Base-by-base conservation (phyloP, 2,329 filamentous ascomycete species). In the Fusarium pseudoanthophilum region DNA sequence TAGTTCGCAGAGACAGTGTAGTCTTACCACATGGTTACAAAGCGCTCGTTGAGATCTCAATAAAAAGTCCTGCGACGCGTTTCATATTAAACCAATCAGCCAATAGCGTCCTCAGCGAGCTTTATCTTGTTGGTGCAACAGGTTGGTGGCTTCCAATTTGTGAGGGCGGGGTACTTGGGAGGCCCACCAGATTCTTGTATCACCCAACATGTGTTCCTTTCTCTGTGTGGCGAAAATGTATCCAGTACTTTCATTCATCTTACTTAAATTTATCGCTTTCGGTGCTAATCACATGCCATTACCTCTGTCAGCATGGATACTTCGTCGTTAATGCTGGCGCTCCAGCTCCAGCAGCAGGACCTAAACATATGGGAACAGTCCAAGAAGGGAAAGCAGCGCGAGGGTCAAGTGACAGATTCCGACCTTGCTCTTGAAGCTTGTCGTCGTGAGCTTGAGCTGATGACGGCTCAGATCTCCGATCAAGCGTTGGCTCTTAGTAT, bases 261-360 rank as follows among this genome's bases (percentile, higher is more conserved):
- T 32, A 32, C 30, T 4, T 32, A 4, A 4, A 4, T 32, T 32
- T 32, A 13, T 32, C 30, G 11, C 3, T 32, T 13, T 32, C 5
- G 5, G 1, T 32, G 3, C 30, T 32, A 1, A 32, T 13, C 4
- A 13, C 30, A 32, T 3, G 11, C 5, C 4, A 11, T 13, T 13
- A 32, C 11, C 11, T 32, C 30, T 32, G 30, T 32, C 30, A 32
- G 11, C 32, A 34, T 70, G 40, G 66, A 67, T 18, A 36, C 2
- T 2, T 58, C 52, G 4, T 67, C 69, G 0, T n/a, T 71, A 2
- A 45, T 36, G 28, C 48, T 72, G 36, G 69, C 57, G 1, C 24
- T 75, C 9, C 32, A 71, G 59, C 49, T 75, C 5, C 73, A 74
- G 24, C 43, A 30, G 0, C 32, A 75, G 7, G 73, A 75, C 7